These are phyloP conservation scores for Venturia aucupariae DNA, from an alignment of 2,329 filamentous ascomycete genomes.

Conservation along the genomic window DNA sequence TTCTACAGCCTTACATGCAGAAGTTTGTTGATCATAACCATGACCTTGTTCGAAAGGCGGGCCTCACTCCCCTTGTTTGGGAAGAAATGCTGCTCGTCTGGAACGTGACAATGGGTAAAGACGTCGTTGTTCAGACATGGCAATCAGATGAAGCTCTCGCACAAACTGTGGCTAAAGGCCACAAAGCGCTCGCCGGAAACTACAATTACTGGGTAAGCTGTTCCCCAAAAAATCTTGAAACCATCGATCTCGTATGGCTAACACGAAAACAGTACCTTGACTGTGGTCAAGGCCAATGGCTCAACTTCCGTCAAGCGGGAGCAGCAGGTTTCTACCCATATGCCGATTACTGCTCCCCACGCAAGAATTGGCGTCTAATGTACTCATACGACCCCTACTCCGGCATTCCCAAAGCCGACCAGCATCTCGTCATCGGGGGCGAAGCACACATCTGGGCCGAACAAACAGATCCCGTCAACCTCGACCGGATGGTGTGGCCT, in stretches of 20 bases:
- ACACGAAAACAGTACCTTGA: slow-evolving; percentile 53
- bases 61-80: slow-evolving; percentile 71
- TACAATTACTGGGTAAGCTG: slow-evolving; percentile 59
- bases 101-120: slow-evolving; percentile 62
- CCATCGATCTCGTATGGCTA: neutral
- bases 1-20: slow-evolving; percentile 69
- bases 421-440: slow-evolving; percentile 66
- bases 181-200: slow-evolving; percentile 61
- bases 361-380: slow-evolving; percentile 71
- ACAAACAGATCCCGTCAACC: slow-evolving; percentile 62
- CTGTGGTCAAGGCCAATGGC: slow-evolving; percentile 71
- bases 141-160: slow-evolving; percentile 54
- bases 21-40: slow-evolving; percentile 65
- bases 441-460: slow-evolving; percentile 79
- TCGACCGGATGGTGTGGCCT: slow-evolving; percentile 73
- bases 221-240: neutral
- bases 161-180: slow-evolving; percentile 50
- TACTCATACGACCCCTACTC: slow-evolving; percentile 70
- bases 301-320: slow-evolving; percentile 54
- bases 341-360: slow-evolving; percentile 69
- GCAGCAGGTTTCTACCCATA: slow-evolving; percentile 56
- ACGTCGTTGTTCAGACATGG: slow-evolving; percentile 75
- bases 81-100: slow-evolving; percentile 76
- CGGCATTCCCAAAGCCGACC: slow-evolving; percentile 51
- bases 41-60: slow-evolving; percentile 45